phyloP scores from a whole-genome alignment of 305 asterid species.

The Fraxinus baroniana region DNA sequence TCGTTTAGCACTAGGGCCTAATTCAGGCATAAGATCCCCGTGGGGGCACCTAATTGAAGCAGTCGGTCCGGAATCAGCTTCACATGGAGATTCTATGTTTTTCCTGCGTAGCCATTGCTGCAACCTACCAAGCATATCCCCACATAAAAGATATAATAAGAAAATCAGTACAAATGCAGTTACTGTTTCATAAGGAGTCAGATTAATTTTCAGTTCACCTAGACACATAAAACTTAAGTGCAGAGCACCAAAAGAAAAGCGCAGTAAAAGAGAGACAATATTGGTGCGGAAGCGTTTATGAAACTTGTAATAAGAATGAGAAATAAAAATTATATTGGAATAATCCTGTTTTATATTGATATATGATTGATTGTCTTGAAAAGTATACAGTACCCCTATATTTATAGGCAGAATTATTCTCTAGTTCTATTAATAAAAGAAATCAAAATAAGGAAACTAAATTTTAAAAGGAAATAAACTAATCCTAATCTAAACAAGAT shows the following conservation, averaged over 20 bases:
- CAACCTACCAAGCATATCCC: slow-evolving; percentile 58
- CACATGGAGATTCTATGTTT: slow-evolving; percentile 70
- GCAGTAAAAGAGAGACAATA: background rate
- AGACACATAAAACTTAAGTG: background rate
- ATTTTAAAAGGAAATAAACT: too few relatives aligned
- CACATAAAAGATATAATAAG: slow-evolving; percentile 9
- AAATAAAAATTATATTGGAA: too few relatives aligned
- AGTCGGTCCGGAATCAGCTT: slow-evolving; percentile 97
- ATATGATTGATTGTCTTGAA: too few relatives aligned
- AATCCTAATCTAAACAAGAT: too few relatives aligned
- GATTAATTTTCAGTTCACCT: background rate
- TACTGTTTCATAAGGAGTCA: background rate
- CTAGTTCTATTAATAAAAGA: too few relatives aligned
- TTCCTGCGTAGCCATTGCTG: slow-evolving; percentile 93
- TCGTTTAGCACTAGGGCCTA: slow-evolving; percentile 87
- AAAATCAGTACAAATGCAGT: slow-evolving; percentile 1
- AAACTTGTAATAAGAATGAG: too few relatives aligned
- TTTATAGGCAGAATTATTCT: too few relatives aligned
- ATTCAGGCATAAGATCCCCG: slow-evolving; percentile 87
- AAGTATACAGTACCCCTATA: too few relatives aligned
- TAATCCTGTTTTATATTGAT: too few relatives aligned
- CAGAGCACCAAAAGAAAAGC: slow-evolving; percentile 15
- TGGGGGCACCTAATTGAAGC: slow-evolving; percentile 91
- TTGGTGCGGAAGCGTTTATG: too few relatives aligned
- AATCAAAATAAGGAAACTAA: too few relatives aligned